phyloP scores from a whole-genome alignment of 768 basidiomycete species.

The Suillus plorans region DNA sequence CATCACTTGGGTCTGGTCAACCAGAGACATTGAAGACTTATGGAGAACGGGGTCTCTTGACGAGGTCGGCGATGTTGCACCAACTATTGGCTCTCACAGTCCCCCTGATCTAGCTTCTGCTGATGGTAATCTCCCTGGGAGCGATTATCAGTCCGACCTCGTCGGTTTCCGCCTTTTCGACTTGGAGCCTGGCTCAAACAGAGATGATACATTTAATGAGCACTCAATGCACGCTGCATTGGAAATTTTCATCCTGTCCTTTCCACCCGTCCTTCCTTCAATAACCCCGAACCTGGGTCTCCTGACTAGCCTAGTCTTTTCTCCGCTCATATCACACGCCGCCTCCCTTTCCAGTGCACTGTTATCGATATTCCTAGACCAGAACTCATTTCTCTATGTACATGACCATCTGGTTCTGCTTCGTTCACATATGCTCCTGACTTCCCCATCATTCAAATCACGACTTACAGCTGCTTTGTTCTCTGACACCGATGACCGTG shows the following conservation, averaged over 20 bases:
- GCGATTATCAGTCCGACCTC: slow-evolving; percentile 36
- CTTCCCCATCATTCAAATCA: slow-evolving; percentile 69
- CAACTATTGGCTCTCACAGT: slow-evolving; percentile 9
- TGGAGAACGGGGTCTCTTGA: slow-evolving; percentile 34
- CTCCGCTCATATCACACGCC: slow-evolving; percentile 61
- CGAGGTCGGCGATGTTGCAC: slow-evolving; percentile 9
- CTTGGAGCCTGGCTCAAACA: slow-evolving; percentile 56
- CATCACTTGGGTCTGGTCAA: slow-evolving; percentile 67
- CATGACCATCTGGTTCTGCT: slow-evolving; percentile 66
- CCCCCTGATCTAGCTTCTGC: slow-evolving; percentile 4
- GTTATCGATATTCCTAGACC: slow-evolving; percentile 63
- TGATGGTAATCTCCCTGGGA: neutral
- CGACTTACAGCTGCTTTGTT: slow-evolving; percentile 74
- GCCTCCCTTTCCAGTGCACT: slow-evolving; percentile 64
- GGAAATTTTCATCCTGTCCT: slow-evolving; percentile 49
- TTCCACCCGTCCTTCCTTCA: slow-evolving; percentile 59
- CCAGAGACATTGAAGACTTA: slow-evolving; percentile 47
- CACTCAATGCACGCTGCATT: slow-evolving; percentile 29
- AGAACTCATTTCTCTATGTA: slow-evolving; percentile 64
- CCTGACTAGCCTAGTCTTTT: slow-evolving; percentile 62
- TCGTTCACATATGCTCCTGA: slow-evolving; percentile 73
- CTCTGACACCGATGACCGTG: slow-evolving; percentile 62
- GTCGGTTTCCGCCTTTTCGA: slow-evolving; percentile 58
- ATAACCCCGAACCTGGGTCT: slow-evolving; percentile 64
- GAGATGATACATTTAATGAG: slow-evolving; percentile 23